Conservation (phyloP, 2,329 filamentous ascomycete species). For the Verticillium zaregamsianum region DNA sequence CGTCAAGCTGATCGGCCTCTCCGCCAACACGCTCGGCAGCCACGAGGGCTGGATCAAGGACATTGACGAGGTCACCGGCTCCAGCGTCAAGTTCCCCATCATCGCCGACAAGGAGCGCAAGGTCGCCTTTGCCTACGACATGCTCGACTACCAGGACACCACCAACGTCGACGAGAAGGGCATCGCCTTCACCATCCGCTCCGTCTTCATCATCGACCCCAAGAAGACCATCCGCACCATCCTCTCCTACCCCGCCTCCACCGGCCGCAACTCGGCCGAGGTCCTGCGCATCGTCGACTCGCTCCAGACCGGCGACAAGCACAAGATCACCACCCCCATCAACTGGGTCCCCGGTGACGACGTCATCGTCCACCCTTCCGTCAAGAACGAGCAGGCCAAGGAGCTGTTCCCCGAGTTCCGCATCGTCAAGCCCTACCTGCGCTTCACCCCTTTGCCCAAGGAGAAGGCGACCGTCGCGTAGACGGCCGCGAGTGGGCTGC, state of each 20-base stretch:
- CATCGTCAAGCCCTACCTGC: constrained; percentile 67
- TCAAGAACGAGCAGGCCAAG: constrained; percentile 81
- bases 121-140: constrained; percentile 73
- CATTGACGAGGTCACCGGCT: constrained; percentile 73
- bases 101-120: constrained; percentile 76
- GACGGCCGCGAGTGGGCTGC: neutral
- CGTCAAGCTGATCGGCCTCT: constrained; percentile 88
- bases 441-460: constrained; percentile 65
- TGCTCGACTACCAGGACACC: constrained; percentile 78
- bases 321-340: constrained; percentile 83
- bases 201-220: constrained; percentile 92
- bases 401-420: constrained; percentile 78
- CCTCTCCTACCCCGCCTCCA: constrained; percentile 88
- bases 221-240: constrained; percentile 90
- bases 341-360: constrained; percentile 88
- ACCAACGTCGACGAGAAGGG: constrained; percentile 79
- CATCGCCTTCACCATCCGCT: constrained; percentile 90
- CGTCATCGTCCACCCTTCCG: constrained; percentile 82
- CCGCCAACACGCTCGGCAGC: constrained; percentile 78
- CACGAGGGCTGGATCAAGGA: constrained; percentile 91
- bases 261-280: constrained; percentile 78
- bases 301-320: constrained; percentile 79
- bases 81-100: constrained; percentile 70
- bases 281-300: constrained; percentile 76
- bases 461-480: constrained; percentile 36